Percentiles rank a stretch among this genome's conserved stretches.
Conservation (phyloP, 2,329 filamentous ascomycete genomes). For the Parafenestella ontariensis region DNA sequence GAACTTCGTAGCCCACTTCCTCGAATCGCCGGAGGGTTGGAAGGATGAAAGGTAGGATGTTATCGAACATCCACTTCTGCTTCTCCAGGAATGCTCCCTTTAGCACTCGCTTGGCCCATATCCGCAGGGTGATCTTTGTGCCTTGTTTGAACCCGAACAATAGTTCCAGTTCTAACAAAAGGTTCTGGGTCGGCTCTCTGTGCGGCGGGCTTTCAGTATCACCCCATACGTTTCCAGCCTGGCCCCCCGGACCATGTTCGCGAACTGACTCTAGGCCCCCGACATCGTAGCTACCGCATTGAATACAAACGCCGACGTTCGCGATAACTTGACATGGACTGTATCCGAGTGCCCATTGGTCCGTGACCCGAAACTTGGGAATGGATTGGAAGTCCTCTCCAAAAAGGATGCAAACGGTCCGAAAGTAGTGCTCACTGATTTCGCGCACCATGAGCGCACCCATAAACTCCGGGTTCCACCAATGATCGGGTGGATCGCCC, state of each 20-base stretch:
- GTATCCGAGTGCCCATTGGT: conserved; percentile 1
- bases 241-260: too few species aligned
- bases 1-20: too few species aligned
- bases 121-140: background rate
- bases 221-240: too few species aligned
- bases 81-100: too few species aligned
- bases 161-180: background rate
- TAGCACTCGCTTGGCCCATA: too few species aligned
- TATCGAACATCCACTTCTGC: too few species aligned
- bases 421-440: background rate
- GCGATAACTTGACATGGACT: background rate
- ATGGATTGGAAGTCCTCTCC: background rate
- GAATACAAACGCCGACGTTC: background rate
- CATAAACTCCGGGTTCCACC: background rate
- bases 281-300: background rate
- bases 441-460: background rate
- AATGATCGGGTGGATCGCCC: background rate
- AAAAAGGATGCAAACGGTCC: background rate
- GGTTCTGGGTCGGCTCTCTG: too few species aligned
- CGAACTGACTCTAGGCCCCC: too few species aligned
- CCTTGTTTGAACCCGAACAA: conserved; percentile 3
- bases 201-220: too few species aligned
- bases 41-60: too few species aligned
- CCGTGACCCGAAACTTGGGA: background rate
- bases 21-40: too few species aligned